Conservation (phyloP, 2,329 filamentous ascomycete genomes). For the Tolypocladium nubicola region DNA sequence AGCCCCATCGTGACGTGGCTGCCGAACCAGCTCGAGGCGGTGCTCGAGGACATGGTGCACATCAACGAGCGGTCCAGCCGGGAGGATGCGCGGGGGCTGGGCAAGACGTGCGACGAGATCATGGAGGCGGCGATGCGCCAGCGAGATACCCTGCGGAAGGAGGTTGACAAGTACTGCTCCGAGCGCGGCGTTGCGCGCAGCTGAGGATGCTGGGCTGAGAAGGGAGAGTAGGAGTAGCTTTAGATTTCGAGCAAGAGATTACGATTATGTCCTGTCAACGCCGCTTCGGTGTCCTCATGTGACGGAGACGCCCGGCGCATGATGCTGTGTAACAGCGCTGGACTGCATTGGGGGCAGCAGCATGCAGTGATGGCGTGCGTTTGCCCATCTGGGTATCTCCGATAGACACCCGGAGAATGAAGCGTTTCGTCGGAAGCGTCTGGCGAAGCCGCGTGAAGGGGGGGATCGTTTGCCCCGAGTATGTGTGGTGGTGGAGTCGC, state of each 20-base stretch:
- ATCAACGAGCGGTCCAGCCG: conserved; percentile 36
- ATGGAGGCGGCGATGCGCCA: conserved; percentile 58
- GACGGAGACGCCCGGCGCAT: background rate
- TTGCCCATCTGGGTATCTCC: background rate
- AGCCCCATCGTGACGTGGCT: conserved; percentile 79
- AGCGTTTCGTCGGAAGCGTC: too few relatives aligned
- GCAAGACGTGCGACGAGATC: conserved; percentile 41
- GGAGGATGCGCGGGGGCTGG: conserved; percentile 30
- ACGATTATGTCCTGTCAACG: background rate
- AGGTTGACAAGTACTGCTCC: conserved; percentile 64
- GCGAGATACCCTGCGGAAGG: conserved; percentile 55
- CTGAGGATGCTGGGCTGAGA: background rate
- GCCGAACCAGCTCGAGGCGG: conserved; percentile 69
- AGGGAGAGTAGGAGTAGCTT: background rate
- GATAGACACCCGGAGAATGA: too few relatives aligned
- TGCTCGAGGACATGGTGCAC: conserved; percentile 58
- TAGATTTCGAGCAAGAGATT: background rate
- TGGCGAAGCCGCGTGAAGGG: background rate
- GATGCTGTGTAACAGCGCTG: background rate
- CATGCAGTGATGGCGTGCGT: background rate
- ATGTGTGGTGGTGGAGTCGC: background rate
- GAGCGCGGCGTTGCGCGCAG: conserved; percentile 39
- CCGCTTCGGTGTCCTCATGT: background rate
- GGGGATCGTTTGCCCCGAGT: too few relatives aligned
- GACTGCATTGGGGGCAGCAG: background rate